Percentiles rank a stretch among this genome's conserved stretches.
phyloP scores from a whole-genome alignment of 331 rosid genomes.

The Erythrophleum ivorense region DNA sequence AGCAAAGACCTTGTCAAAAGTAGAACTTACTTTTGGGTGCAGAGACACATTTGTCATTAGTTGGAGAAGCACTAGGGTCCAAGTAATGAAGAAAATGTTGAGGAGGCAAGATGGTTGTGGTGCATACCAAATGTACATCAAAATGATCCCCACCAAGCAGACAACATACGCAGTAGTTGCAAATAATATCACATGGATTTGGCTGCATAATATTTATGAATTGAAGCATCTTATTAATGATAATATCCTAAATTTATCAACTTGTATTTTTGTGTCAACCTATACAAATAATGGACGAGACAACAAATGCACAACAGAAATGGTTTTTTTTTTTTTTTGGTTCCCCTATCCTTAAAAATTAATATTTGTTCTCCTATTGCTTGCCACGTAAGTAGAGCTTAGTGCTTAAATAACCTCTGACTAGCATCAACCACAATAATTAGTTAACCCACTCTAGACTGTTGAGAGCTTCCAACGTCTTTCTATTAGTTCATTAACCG shows the following conservation, averaged over 20 bases:
- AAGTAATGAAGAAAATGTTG: conserved; percentile 83
- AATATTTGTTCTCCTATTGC: conserved; percentile 5
- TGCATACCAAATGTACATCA: conserved; percentile 95
- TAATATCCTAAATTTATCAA: conserved; percentile 31
- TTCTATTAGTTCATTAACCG: conserved; percentile 27
- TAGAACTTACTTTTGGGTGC: conserved; percentile 78
- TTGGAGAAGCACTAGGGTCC: conserved; percentile 84
- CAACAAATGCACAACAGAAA: conserved; percentile 12
- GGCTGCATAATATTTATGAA: conserved; percentile 60
- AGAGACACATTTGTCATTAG: conserved; percentile 92
- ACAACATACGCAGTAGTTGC: conserved; percentile 73
- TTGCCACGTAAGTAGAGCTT: conserved; percentile 6
- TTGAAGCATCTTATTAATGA: conserved; percentile 12
- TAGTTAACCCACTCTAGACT: neutral
- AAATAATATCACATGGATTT: conserved; percentile 70
- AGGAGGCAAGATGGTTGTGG: conserved; percentile 88
- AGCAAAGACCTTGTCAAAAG: conserved; percentile 21
- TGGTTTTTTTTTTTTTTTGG: neutral
- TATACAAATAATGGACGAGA: conserved; percentile 7
- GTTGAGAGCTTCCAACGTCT: neutral
- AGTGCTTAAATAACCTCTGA: conserved; percentile 32
- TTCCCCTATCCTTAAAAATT: neutral
- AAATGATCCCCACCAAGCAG: conserved; percentile 77
- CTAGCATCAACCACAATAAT: conserved; percentile 8
- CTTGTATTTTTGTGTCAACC: conserved; percentile 26